Percentiles rank a stretch among this genome's conserved stretches.
phyloP scores from a whole-genome alignment of 768 basidiomycete species.

The Suillus paluster region DNA sequence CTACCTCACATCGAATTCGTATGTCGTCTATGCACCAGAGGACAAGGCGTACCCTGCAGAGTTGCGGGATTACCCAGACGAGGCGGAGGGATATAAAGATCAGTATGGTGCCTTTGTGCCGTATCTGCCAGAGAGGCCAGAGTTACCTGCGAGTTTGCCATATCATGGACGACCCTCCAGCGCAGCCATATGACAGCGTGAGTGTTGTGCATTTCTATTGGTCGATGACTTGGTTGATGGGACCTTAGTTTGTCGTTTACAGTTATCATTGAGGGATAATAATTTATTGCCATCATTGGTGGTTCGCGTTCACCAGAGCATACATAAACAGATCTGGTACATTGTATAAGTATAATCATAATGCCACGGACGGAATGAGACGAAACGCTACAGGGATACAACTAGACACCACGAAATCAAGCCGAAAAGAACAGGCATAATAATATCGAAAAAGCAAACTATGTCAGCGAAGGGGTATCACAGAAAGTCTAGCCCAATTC shows the following conservation, averaged over 20 bases:
- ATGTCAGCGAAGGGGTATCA: conserved; percentile 6
- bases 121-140: conserved; percentile 51
- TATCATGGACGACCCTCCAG: conserved; percentile 54
- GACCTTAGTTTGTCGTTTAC: conserved; percentile 45
- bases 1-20: conserved; percentile 58
- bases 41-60: conserved; percentile 62
- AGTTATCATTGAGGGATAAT: conserved; percentile 27
- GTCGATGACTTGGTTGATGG: background rate
- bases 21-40: conserved; percentile 69
- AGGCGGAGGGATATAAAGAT: conserved; percentile 59
- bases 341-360: conserved; percentile 29
- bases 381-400: conserved; percentile 13
- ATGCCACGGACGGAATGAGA: conserved; percentile 17
- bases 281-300: background rate
- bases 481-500: conserved; percentile 48
- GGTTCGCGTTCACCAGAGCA: background rate
- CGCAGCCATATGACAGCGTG: conserved; percentile 59
- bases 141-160: conserved; percentile 68
- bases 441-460: background rate
- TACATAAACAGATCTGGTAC: conserved; percentile 3
- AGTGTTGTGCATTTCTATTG: conserved; percentile 22
- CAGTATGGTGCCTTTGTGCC: conserved; percentile 48
- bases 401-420: conserved; percentile 1
- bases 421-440: conserved; percentile 7
- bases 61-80: conserved; percentile 59